These are phyloP conservation scores for Prinsepia uniflora DNA, from an alignment of 306 rosid genomes.

Conservation along the genomic window DNA sequence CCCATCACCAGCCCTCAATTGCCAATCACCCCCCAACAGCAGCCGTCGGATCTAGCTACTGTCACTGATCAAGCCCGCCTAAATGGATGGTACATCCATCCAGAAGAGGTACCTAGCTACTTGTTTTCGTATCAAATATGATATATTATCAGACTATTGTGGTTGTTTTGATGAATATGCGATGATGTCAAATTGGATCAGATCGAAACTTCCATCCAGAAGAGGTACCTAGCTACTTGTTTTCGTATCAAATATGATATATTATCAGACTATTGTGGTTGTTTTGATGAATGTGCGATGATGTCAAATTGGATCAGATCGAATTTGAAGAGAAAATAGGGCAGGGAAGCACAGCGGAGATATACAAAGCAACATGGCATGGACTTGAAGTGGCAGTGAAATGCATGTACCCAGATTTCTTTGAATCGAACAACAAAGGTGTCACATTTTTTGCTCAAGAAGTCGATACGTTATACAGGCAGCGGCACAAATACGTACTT, in stretches of 20 bases:
- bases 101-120: conserved; percentile 45
- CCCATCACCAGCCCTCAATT: conserved; percentile 23
- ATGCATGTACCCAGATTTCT: conserved; percentile 52
- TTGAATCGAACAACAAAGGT: conserved; percentile 44
- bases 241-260: no score
- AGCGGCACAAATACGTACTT: conserved; percentile 66
- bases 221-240: conserved; percentile 39
- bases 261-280: no score
- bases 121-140: no score
- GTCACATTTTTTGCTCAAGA: conserved; percentile 59
- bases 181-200: conserved; percentile 5
- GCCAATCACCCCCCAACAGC: conserved; percentile 21
- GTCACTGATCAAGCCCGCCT: conserved; percentile 49
- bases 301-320: conserved; percentile 31
- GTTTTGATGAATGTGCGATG: background rate
- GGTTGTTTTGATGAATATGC: background rate
- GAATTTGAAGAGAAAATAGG: conserved; percentile 60
- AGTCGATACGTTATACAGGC: conserved; percentile 55
- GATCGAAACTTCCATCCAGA: conserved; percentile 55
- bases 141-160: no score
- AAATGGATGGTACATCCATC: conserved; percentile 67
- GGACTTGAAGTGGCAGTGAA: conserved; percentile 77
- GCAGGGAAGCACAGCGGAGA: conserved; percentile 64
- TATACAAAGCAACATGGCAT: conserved; percentile 63
- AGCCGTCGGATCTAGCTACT: conserved; percentile 37